phyloP scores from a whole-genome alignment of 179 eudicot species.

The Silene vulgaris region DNA sequence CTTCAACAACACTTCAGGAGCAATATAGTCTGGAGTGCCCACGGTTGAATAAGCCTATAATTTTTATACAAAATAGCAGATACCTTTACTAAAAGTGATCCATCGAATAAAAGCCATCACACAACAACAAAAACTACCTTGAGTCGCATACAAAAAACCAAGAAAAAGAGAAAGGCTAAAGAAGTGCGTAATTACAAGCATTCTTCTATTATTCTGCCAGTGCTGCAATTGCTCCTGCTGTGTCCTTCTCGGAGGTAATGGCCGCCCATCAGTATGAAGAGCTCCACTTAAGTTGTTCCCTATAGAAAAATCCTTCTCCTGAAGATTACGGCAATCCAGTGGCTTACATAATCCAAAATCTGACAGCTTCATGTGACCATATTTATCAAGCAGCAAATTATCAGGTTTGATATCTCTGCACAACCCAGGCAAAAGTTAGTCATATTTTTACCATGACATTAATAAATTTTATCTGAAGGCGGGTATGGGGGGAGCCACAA shows the following conservation, averaged over 20 bases:
- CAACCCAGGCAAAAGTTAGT: constrained; percentile 1
- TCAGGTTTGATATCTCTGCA: constrained; percentile 94
- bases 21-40: constrained; percentile 95
- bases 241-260: constrained; percentile 68
- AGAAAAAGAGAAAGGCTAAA: neutral
- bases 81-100: neutral
- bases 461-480: neutral
- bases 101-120: neutral
- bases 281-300: constrained; percentile 38
- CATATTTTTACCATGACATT: neutral
- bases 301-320: constrained; percentile 67
- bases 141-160: neutral
- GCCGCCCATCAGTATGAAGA: constrained; percentile 41
- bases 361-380: constrained; percentile 80
- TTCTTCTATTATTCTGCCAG: constrained; percentile 94
- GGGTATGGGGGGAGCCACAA: neutral
- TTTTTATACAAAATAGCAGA: neutral
- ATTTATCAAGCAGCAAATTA: constrained; percentile 84
- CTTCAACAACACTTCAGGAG: constrained; percentile 87
- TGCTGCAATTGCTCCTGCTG: constrained; percentile 90
- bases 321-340: constrained; percentile 74
- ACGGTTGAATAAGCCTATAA: constrained; percentile 91
- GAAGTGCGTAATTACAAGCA: constrained; percentile 51
- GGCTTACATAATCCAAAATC: constrained; percentile 97
- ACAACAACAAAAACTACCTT: neutral